These are phyloP conservation scores for Pyracantha coccinea DNA, from an alignment of 331 rosid genomes.

Conservation along the genomic window DNA sequence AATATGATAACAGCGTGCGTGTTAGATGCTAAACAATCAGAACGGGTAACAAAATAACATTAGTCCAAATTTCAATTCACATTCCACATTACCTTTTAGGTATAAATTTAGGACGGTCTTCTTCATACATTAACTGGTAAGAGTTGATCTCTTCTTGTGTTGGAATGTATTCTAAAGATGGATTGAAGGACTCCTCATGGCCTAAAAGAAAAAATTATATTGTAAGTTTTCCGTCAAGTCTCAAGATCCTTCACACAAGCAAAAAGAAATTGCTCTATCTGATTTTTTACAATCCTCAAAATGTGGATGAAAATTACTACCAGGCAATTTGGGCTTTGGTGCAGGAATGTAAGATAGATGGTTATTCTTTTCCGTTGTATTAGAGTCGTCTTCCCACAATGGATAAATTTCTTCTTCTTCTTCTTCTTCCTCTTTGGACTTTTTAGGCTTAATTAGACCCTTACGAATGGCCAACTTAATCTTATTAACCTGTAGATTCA, in stretches of 20 bases:
- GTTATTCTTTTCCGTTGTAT: constrained; percentile 44
- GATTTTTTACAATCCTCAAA: constrained; percentile 10
- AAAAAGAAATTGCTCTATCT: not conserved
- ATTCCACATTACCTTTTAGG: constrained; percentile 56
- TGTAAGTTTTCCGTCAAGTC: not conserved
- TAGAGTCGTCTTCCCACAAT: constrained; percentile 85
- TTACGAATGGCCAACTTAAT: constrained; percentile 69
- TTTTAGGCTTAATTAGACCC: constrained; percentile 62
- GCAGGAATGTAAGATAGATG: constrained; percentile 89
- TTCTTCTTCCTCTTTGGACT: constrained; percentile 72
- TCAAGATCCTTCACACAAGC: constrained; percentile 2
- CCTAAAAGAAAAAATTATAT: constrained; percentile 32
- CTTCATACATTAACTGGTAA: constrained; percentile 74
- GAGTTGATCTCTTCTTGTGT: constrained; percentile 84
- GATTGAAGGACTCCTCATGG: constrained; percentile 90
- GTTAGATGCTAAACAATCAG: constrained; percentile 10
- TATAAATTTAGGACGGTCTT: constrained; percentile 86
- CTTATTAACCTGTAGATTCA: constrained; percentile 58
- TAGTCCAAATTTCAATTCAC: not conserved
- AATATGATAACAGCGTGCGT: constrained; percentile 10
- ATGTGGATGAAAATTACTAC: constrained; percentile 28
- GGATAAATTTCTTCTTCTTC: constrained; percentile 56
- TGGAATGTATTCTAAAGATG: constrained; percentile 87
- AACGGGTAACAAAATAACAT: constrained; percentile 2
- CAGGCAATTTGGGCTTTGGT: constrained; percentile 82